Evolutionary conservation across 2,329 filamentous ascomycete genomes (phyloP).

Genomic region (Aspergillus tubingensis): DNA sequence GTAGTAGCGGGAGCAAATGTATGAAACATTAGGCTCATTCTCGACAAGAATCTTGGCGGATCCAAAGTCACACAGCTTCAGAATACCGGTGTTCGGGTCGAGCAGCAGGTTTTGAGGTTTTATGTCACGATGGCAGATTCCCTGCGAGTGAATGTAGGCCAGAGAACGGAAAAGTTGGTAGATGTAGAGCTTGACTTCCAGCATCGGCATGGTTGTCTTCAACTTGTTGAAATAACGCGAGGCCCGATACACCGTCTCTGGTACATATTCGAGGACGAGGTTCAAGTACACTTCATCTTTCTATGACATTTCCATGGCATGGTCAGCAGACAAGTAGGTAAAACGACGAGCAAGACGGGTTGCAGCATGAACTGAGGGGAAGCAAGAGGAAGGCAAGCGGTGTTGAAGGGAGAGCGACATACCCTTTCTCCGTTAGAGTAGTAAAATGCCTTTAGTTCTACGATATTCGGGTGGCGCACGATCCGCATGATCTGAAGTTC

Average conservation of each 20-base stretch:
- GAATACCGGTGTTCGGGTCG: slow-evolving; percentile 83
- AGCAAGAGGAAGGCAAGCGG: background rate
- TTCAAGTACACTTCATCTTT: slow-evolving; percentile 99
- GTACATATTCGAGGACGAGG: slow-evolving; percentile 95
- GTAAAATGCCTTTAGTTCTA: slow-evolving; percentile 98
- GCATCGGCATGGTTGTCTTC: slow-evolving; percentile 98
- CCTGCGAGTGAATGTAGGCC: slow-evolving; percentile 98
- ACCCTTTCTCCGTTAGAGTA: slow-evolving; percentile 99
- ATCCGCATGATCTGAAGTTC: slow-evolving; percentile 99
- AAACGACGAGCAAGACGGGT: background rate
- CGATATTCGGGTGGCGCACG: slow-evolving; percentile 97
- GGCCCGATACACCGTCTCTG: slow-evolving; percentile 96
- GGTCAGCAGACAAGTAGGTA: slow-evolving; percentile 11
- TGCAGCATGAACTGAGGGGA: slow-evolving; percentile 4
- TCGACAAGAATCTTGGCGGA: slow-evolving; percentile 98
- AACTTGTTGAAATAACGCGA: slow-evolving; percentile 99
- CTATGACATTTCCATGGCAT: slow-evolving; percentile 46
- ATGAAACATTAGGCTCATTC: slow-evolving; percentile 98
- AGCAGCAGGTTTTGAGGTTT: slow-evolving; percentile 97
- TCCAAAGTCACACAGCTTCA: slow-evolving; percentile 98
- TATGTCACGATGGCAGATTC: slow-evolving; percentile 98
- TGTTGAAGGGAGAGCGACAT: slow-evolving; percentile 40
- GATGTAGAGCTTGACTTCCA: slow-evolving; percentile 99
- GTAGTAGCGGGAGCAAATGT: slow-evolving; percentile 99
- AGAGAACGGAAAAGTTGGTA: slow-evolving; percentile 98